phyloP scores from a whole-genome alignment of 2,329 filamentous ascomycete genomes.

The Camillea tinctor region DNA sequence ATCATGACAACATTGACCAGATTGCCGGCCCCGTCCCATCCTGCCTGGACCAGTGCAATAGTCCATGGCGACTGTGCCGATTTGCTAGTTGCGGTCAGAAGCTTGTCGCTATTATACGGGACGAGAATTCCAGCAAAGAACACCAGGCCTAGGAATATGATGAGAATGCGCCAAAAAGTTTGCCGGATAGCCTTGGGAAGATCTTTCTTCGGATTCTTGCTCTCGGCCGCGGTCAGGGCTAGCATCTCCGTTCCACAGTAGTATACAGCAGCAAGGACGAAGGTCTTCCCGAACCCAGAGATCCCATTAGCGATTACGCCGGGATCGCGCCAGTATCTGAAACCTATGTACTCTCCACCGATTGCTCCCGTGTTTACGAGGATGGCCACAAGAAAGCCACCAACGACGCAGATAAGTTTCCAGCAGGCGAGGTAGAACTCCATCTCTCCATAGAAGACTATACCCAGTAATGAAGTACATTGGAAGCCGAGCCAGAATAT shows the following conservation, averaged over 20 bases:
- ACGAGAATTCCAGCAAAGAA: conserved; percentile 35
- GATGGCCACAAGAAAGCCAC: conserved; percentile 34
- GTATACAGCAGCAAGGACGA: conserved; percentile 37
- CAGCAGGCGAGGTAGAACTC: conserved; percentile 33
- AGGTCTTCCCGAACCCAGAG: conserved; percentile 35
- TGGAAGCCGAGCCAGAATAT: conserved; percentile 46
- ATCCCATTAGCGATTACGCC: conserved; percentile 36
- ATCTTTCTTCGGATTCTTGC: conserved; percentile 30
- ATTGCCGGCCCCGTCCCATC: conserved; percentile 27
- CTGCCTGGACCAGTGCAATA: conserved; percentile 30
- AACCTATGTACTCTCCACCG: conserved; percentile 35
- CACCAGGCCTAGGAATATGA: conserved; percentile 33
- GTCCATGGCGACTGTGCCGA: conserved; percentile 33
- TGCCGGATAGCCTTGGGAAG: conserved; percentile 31
- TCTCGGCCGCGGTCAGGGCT: conserved; percentile 36
- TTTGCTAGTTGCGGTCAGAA: conserved; percentile 34
- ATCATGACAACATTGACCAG: conserved; percentile 37
- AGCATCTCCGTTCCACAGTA: conserved; percentile 38
- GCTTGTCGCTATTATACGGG: conserved; percentile 32
- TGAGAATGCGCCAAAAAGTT: conserved; percentile 32
- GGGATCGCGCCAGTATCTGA: conserved; percentile 34
- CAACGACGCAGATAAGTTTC: conserved; percentile 35
- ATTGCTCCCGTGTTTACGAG: conserved; percentile 36
- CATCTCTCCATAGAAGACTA: conserved; percentile 33
- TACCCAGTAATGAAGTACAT: conserved; percentile 35